Conservation (phyloP, 345 rosid species). For the Eutrema japonicum region DNA sequence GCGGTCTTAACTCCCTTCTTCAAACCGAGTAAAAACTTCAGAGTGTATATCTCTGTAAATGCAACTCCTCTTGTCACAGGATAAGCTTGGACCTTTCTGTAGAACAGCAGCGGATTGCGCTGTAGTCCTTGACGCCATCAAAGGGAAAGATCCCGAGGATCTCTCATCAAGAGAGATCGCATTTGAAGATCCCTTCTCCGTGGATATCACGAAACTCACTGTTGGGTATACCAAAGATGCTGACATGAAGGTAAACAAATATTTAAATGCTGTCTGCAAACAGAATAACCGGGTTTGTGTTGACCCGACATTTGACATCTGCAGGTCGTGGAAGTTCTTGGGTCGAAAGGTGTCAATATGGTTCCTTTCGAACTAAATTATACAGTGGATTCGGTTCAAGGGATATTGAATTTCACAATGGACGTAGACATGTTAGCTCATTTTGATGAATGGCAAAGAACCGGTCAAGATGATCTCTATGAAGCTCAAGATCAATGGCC, state of each 20-base stretch:
- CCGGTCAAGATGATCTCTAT: constrained; percentile 61
- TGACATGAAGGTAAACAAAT: constrained; percentile 71
- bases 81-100: constrained; percentile 84
- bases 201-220: constrained; percentile 73
- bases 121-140: constrained; percentile 61
- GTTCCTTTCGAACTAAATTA: constrained; percentile 79
- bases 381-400: constrained; percentile 80
- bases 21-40: background rate
- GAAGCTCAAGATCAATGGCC: constrained; percentile 99
- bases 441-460: constrained; percentile 89
- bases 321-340: constrained; percentile 75
- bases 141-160: constrained; percentile 83
- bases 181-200: constrained; percentile 68
- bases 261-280: background rate
- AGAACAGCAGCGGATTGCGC: constrained; percentile 61
- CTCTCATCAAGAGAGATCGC: constrained; percentile 75
- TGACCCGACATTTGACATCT: background rate
- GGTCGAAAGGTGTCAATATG: constrained; percentile 73
- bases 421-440: constrained; percentile 83
- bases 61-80: constrained; percentile 50
- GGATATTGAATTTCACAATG: constrained; percentile 82
- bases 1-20: background rate
- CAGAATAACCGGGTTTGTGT: background rate
- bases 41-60: background rate
- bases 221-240: constrained; percentile 90